phyloP scores from a whole-genome alignment of 495 filamentous ascomycete species.

The Thermothielavioides terrestris region DNA sequence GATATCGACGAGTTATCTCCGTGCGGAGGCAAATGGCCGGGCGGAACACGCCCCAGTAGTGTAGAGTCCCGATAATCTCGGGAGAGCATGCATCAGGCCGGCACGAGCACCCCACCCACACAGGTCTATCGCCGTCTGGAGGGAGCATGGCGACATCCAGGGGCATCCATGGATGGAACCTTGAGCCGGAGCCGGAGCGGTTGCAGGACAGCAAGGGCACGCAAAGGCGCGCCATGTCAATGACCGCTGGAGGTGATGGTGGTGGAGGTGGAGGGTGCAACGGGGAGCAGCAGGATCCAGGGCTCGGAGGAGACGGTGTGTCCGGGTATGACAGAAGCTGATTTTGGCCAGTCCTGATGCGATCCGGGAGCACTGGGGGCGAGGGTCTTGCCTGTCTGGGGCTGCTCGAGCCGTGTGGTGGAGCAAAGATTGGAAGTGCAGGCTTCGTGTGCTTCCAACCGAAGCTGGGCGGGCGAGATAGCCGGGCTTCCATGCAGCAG shows the following conservation, averaged over 20 bases:
- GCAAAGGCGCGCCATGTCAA: no score
- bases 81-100: slow-evolving; percentile 25
- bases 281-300: no score
- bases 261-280: no score
- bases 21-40: slow-evolving; percentile 10
- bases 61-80: slow-evolving; percentile 24
- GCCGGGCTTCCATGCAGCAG: slow-evolving; percentile 21
- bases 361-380: slow-evolving; percentile 16
- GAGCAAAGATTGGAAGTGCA: slow-evolving; percentile 11
- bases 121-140: slow-evolving; percentile 23
- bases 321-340: not conserved
- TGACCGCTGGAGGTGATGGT: no score
- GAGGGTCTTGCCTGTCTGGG: slow-evolving; percentile 21
- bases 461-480: slow-evolving; percentile 12
- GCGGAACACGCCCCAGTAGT: slow-evolving; percentile 16
- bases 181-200: slow-evolving; percentile 18
- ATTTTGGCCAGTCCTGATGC: slow-evolving; percentile 20
- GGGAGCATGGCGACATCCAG: slow-evolving; percentile 20
- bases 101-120: slow-evolving; percentile 22
- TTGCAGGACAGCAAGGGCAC: slow-evolving; percentile 1
- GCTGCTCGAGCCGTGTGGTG: slow-evolving; percentile 14
- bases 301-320: not conserved
- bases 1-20: slow-evolving; percentile 30
- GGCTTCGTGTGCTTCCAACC: slow-evolving; percentile 13
- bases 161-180: slow-evolving; percentile 5